These are phyloP conservation scores for Zarea fungicola DNA, from an alignment of 2,329 filamentous ascomycete species.

Conservation along the genomic window DNA sequence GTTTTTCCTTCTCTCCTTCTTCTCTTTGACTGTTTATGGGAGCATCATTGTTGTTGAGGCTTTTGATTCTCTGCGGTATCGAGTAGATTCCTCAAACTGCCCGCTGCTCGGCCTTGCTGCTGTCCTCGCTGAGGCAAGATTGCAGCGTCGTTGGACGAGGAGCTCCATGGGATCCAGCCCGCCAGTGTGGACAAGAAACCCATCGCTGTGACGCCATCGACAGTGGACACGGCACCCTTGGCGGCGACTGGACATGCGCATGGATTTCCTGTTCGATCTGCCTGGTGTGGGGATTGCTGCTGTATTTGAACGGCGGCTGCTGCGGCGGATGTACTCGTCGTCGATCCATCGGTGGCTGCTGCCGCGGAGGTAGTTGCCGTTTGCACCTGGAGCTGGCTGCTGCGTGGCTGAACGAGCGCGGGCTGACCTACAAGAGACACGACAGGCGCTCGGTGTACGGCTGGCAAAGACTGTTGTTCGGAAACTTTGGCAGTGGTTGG, in stretches of 20 bases:
- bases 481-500: constrained; percentile 18
- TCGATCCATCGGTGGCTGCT: neutral
- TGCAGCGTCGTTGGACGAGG: constrained; percentile 20
- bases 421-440: constrained; percentile 45
- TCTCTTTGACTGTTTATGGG: no score
- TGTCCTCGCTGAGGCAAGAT: no score
- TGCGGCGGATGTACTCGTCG: constrained; percentile 5
- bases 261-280: neutral
- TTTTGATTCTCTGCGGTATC: no score
- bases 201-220: constrained; percentile 9
- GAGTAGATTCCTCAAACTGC: constrained; percentile 50
- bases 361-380: constrained; percentile 21
- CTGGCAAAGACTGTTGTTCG: constrained; percentile 33
- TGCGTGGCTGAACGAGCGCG: constrained; percentile 53
- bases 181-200: constrained; percentile 13
- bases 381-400: constrained; percentile 43
- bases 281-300: neutral
- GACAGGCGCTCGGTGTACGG: neutral
- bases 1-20: no score
- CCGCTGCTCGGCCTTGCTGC: constrained; percentile 46
- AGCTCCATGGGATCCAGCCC: constrained; percentile 14
- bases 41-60: no score
- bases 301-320: no score
- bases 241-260: constrained; percentile 14
- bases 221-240: constrained; percentile 1